Evolutionary conservation across 768 basidiomycete species (phyloP).

Genomic region (Paxillus involutus): DNA sequence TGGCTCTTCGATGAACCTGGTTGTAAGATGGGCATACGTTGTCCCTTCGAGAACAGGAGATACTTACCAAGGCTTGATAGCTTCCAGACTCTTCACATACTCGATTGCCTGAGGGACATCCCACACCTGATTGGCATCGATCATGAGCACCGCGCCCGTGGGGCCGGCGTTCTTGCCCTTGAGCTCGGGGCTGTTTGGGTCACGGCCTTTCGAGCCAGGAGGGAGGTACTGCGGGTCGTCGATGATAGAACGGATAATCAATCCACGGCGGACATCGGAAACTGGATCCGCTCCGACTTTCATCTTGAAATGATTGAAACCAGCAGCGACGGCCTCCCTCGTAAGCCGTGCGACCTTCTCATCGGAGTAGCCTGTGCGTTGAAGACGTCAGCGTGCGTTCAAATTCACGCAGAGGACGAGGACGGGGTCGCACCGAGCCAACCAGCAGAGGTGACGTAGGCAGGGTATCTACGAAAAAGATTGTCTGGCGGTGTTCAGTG

Average conservation of each 20-base stretch:
- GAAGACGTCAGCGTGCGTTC: slow-evolving; percentile 7
- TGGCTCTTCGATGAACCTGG: slow-evolving; percentile 95
- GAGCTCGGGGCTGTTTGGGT: slow-evolving; percentile 61
- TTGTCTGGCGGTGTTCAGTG: not conserved
- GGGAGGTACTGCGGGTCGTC: slow-evolving; percentile 88
- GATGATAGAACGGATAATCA: slow-evolving; percentile 90
- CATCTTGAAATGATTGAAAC: slow-evolving; percentile 99
- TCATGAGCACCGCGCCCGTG: slow-evolving; percentile 93
- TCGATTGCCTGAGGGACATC: slow-evolving; percentile 92
- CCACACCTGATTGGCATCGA: slow-evolving; percentile 97
- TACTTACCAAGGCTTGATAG: slow-evolving; percentile 82
- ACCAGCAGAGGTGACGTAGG: slow-evolving; percentile 91
- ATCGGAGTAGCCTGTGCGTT: slow-evolving; percentile 72
- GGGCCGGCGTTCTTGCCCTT: slow-evolving; percentile 92
- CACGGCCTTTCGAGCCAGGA: slow-evolving; percentile 50
- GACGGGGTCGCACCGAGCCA: slow-evolving; percentile 79
- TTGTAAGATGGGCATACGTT: not conserved
- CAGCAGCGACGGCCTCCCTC: slow-evolving; percentile 77
- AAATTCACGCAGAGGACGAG: not conserved
- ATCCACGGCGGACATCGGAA: slow-evolving; percentile 84
- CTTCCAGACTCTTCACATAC: slow-evolving; percentile 77
- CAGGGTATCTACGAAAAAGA: slow-evolving; percentile 65
- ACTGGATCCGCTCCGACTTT: slow-evolving; percentile 88
- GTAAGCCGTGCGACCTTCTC: slow-evolving; percentile 89
- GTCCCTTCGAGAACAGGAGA: not conserved